Evolutionary conservation across 306 rosid genomes (phyloP).

Genomic region (Rosa chinensis): DNA sequence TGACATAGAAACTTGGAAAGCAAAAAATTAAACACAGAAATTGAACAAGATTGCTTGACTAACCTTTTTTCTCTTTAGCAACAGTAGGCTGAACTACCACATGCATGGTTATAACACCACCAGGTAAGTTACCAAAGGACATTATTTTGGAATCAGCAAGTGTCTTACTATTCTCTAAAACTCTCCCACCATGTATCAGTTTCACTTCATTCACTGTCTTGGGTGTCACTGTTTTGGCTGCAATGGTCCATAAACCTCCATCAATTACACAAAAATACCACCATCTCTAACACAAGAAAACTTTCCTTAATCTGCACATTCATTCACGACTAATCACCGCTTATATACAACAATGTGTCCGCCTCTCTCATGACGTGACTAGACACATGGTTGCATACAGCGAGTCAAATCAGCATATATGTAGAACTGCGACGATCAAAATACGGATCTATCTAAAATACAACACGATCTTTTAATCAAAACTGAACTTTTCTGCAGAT

Average conservation of each 20-base stretch:
- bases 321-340: not conserved
- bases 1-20: not conserved
- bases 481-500: not conserved
- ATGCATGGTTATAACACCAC: constrained; percentile 62
- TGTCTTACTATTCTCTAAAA: constrained; percentile 64
- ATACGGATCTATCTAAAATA: not conserved
- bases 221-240: constrained; percentile 61
- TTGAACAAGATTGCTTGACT: constrained; percentile 1
- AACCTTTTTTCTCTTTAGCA: constrained; percentile 61
- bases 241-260: not conserved
- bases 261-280: not conserved
- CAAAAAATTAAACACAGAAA: not conserved
- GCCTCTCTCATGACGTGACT: not conserved
- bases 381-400: not conserved
- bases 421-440: not conserved
- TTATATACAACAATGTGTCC: not conserved
- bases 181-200: constrained; percentile 65
- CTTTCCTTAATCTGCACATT: not conserved
- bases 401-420: not conserved
- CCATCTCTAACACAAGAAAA: not conserved
- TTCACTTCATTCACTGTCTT: constrained; percentile 57
- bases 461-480: not conserved
- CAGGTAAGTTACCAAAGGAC: constrained; percentile 44
- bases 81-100: constrained; percentile 61
- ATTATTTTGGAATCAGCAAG: constrained; percentile 63